Base-by-base conservation (phyloP, 2,329 filamentous ascomycete genomes). In the Claviceps pusilla region DNA sequence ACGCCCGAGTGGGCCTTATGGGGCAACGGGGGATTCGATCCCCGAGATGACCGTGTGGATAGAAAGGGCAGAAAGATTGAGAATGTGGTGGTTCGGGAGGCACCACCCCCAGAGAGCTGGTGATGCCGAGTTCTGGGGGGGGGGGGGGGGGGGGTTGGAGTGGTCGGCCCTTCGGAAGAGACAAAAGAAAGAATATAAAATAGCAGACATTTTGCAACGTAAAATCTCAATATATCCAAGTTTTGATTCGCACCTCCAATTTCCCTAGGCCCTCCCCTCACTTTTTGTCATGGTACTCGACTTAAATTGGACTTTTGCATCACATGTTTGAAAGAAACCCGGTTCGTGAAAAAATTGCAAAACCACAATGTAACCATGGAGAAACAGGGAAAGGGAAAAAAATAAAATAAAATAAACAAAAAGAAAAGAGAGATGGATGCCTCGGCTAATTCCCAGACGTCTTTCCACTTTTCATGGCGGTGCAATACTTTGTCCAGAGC, bases 1-100 rank as follows among this genome's bases (percentile, higher is more conserved):
- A 97, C 89, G 42, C 87, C 89, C 0, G 89, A 95, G 65, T 97
- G 91, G 93, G 91, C 91, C 10, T 81, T 85, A 19, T 97, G 89
- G 89, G 93, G 91, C 0, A 87, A 90, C 59, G 91, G 91, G 2
- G 93, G 91, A 0, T 97, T 97, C 66, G 89, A 97, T 71, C 91
- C 91, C 0, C 77, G 87, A 50, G 93, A 97, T 69, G 80, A 86
- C 67, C 78, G 91, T 58, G 89, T 96, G 9, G 87, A 91, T 68
- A 79, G 85, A 60, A 96, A 95, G 71, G 89, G 90, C 2, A 82
- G 83, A 62, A 80, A 79, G 59, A 78, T 80, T 57, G 76, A 75
- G 58, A 63, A 60, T 50, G 65, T 62, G 19, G 65, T 68, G n/a
- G 55, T 66, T 24, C 63, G 65, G 10, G 63, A 68, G 49, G 61